Evolutionary conservation across 306 rosid genomes (phyloP).

Genomic region (Albizia julibrissin): DNA sequence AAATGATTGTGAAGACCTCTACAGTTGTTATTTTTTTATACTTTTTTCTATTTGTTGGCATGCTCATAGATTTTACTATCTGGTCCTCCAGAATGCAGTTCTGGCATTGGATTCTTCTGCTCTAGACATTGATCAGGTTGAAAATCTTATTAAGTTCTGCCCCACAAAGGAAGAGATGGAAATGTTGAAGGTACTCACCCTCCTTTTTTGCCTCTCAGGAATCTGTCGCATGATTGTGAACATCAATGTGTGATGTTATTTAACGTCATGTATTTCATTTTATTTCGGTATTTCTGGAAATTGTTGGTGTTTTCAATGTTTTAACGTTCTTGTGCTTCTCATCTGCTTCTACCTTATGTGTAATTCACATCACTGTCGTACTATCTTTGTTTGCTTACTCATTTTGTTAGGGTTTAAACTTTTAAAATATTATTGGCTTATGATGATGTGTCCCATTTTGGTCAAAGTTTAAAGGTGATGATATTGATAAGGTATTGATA

Average conservation of each 20-base stretch:
- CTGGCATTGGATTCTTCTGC: slow-evolving; percentile 51
- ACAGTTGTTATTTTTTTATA: not conserved
- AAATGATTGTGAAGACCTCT: not conserved
- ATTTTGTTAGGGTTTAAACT: slow-evolving; percentile 15
- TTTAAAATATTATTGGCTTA: slow-evolving; percentile 14
- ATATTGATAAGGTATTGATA: not conserved
- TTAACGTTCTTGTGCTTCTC: slow-evolving; percentile 3
- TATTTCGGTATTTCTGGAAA: slow-evolving; percentile 17
- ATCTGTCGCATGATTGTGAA: slow-evolving; percentile 2
- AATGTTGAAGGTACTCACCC: slow-evolving; percentile 65
- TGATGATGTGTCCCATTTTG: slow-evolving; percentile 9
- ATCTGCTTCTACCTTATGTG: not conserved
- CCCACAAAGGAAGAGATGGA: slow-evolving; percentile 99
- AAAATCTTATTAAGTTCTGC: slow-evolving; percentile 95
- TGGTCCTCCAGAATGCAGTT: slow-evolving; percentile 33
- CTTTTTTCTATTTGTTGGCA: slow-evolving; percentile 1
- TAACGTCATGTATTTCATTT: slow-evolving; percentile 5
- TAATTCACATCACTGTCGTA: not conserved
- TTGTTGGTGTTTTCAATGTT: slow-evolving; percentile 12
- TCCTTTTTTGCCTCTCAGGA: not conserved
- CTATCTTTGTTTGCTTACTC: not conserved
- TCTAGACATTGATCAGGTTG: slow-evolving; percentile 72
- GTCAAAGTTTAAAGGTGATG: not conserved
- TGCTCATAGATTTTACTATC: not conserved
- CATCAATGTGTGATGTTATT: slow-evolving; percentile 14